phyloP scores from a whole-genome alignment of 2,329 filamentous ascomycete genomes.

The Alternaria triticimaculans region DNA sequence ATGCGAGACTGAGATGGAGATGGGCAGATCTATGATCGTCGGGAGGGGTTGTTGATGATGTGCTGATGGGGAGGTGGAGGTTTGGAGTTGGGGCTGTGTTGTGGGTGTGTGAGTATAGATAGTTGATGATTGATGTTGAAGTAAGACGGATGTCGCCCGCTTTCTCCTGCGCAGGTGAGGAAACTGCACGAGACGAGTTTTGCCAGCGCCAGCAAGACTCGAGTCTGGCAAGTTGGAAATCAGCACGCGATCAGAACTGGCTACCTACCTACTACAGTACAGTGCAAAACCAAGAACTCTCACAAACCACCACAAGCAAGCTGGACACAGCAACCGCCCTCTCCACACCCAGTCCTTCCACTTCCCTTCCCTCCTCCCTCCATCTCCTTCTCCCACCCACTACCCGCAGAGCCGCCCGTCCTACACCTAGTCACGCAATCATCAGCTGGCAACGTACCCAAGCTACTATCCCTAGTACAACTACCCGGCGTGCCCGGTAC shows the following conservation, averaged over 20 bases:
- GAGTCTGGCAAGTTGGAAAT: background rate
- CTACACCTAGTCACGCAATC: constrained; percentile 10
- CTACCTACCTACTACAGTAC: background rate
- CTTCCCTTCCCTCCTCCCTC: background rate
- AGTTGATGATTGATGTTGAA: background rate
- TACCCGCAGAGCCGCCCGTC: constrained; percentile 42
- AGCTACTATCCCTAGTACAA: background rate
- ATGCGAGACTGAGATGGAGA: background rate
- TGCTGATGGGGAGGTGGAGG: background rate
- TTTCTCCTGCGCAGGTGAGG: background rate
- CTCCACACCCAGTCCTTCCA: constrained; percentile 2
- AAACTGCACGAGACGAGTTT: background rate
- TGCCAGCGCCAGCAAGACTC: background rate
- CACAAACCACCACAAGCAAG: background rate
- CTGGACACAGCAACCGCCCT: background rate
- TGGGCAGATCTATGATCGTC: background rate
- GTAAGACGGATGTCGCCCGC: background rate
- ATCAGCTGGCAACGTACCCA: constrained; percentile 7
- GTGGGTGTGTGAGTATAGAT: background rate
- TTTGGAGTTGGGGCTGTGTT: background rate
- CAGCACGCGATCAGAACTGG: background rate
- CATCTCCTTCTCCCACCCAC: background rate
- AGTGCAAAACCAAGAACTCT: background rate
- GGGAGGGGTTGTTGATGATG: background rate
- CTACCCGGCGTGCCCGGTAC: background rate